A percentile compares a stretch with the other conserved stretches of the same genome.
Evolutionary conservation across 2,329 filamentous ascomycete species (phyloP).

Genomic region (Camillea tinctor): DNA sequence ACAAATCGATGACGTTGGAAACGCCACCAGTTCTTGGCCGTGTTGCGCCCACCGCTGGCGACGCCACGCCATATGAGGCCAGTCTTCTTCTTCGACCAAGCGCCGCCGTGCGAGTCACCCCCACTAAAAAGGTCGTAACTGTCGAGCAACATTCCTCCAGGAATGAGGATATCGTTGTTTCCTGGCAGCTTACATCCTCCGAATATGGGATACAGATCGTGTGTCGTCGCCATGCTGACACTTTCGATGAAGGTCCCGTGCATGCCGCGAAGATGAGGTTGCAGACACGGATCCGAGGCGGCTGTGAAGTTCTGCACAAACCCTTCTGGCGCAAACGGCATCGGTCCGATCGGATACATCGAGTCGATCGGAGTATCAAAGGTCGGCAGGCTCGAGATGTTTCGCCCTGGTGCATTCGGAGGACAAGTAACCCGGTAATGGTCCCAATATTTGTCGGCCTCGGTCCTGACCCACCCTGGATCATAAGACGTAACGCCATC

Average conservation of each 20-base stretch:
- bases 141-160: slow-evolving; percentile 62
- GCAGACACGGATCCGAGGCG: slow-evolving; percentile 58
- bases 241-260: slow-evolving; percentile 60
- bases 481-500: slow-evolving; percentile 40
- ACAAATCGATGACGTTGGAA: slow-evolving; percentile 69
- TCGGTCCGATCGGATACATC: slow-evolving; percentile 25
- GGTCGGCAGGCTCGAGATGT: slow-evolving; percentile 27
- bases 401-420: slow-evolving; percentile 49
- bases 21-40: slow-evolving; percentile 58
- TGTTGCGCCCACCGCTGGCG: slow-evolving; percentile 55
- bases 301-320: slow-evolving; percentile 58
- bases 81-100: slow-evolving; percentile 57
- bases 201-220: slow-evolving; percentile 59
- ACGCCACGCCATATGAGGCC: slow-evolving; percentile 62
- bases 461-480: slow-evolving; percentile 44
- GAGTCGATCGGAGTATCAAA: slow-evolving; percentile 27
- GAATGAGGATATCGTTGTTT: slow-evolving; percentile 65
- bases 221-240: slow-evolving; percentile 49
- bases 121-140: slow-evolving; percentile 57
- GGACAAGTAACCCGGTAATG: slow-evolving; percentile 56
- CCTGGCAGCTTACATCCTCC: slow-evolving; percentile 61
- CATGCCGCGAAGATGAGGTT: slow-evolving; percentile 48
- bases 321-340: slow-evolving; percentile 41
- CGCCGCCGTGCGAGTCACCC: slow-evolving; percentile 49
- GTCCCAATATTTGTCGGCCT: slow-evolving; percentile 56